Evolutionary conservation across 805 yeast species (phyloP).

Genomic region (Candida berthetii): DNA sequence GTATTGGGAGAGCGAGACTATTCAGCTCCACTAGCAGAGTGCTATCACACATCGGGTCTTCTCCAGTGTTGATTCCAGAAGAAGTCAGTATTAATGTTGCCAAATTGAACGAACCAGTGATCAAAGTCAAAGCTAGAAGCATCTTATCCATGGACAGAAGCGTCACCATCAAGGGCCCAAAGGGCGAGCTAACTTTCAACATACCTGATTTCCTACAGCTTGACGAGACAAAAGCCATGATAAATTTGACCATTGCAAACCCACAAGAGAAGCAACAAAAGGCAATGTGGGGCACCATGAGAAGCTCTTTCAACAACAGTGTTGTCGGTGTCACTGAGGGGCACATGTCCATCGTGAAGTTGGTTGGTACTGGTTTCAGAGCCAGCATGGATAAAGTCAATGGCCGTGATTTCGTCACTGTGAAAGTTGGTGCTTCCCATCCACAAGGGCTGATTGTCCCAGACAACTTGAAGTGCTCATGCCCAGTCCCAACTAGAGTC

Average conservation of each 20-base stretch:
- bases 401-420: conserved; percentile 48
- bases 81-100: conserved; percentile 47
- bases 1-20: conserved; percentile 14
- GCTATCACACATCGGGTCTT: conserved; percentile 70
- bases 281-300: conserved; percentile 92
- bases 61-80: conserved; percentile 64
- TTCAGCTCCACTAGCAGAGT: conserved; percentile 26
- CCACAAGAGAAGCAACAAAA: conserved; percentile 60
- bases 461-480: conserved; percentile 60
- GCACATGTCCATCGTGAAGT: conserved; percentile 77
- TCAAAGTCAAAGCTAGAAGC: conserved; percentile 62
- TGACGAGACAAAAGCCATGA: conserved; percentile 28
- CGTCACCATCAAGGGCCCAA: conserved; percentile 69
- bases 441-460: conserved; percentile 77
- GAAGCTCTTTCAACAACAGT: conserved; percentile 72
- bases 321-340: conserved; percentile 91
- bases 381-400: conserved; percentile 62
- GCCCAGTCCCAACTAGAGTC: conserved; percentile 83
- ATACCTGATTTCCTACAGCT: conserved; percentile 69
- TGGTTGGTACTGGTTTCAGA: conserved; percentile 97
- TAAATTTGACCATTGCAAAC: conserved; percentile 53
- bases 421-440: conserved; percentile 86
- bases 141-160: conserved; percentile 50
- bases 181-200: conserved; percentile 56
- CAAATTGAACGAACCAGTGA: conserved; percentile 47